Evolutionary conservation across 2,329 filamentous ascomycete species (phyloP), one percentile per base, ranked within the genome.

Genomic region (Botrytis sinoallii): DNA sequence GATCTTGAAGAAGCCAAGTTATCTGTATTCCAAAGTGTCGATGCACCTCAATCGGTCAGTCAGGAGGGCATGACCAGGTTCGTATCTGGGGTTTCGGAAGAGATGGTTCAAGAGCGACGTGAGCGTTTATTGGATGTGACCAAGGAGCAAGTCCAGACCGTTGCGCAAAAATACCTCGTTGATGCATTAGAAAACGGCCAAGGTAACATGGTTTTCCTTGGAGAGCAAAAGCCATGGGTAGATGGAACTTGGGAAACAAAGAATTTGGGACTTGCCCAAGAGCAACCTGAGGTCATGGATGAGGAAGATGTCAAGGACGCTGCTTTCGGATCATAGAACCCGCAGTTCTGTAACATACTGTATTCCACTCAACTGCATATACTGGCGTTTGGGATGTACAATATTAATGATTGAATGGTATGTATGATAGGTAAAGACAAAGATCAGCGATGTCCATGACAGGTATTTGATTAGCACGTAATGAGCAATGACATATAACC

Each of bases 1-100:
- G 95, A 99, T 81, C 86, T 99, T 3, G 95, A 98, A 80, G 96
- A 99, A 82, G 96, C 96, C 76, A 99, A 99, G 84, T 89, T 99
- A 57, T 94, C 93, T 42, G 92, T 97, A 20, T 99, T 99, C 86
- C 95, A 99, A 83, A 87, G 89, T 52, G 89, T 98, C 16, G 96
- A 99, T 82, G 95, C 95, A 18, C 96, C 96, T 0, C 88, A 91
- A 78, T 92, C 93, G 57, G 94, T 98, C 35, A 96, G 92, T 81
- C 87, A 92, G 69, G 95, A 98, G 82, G 96, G 95, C 52, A 93
- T 97, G 90, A 88, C 89, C 61, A 87, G 91, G 71, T 99, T 99
- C 83, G 85, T 97, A 80, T 92, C 90, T 44, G 94, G 94, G 20
- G 88, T 99, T 52, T 93, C 92, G 1, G 89, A 96, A 74, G 92